Evolutionary conservation across 1,284 basidiomycete genomes (phyloP).

Genomic region (Ceratobasidium sp.): DNA sequence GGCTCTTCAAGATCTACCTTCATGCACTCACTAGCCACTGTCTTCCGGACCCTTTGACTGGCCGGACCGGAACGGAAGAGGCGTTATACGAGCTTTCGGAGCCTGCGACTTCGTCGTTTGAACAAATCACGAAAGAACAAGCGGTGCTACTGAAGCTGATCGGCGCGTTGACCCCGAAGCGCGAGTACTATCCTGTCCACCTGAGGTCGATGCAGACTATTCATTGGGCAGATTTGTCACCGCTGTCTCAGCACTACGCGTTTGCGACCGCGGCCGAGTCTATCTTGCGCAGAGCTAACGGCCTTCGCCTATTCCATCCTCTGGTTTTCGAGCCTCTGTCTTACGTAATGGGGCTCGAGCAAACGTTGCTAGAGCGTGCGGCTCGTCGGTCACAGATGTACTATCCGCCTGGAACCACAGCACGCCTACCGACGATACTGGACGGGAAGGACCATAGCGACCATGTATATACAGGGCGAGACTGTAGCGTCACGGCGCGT

Average conservation of each 20-base stretch:
- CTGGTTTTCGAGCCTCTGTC: neutral
- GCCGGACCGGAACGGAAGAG: conserved; percentile 63
- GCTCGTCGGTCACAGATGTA: conserved; percentile 5
- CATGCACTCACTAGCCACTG: conserved; percentile 63
- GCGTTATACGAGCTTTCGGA: conserved; percentile 61
- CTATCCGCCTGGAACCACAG: conserved; percentile 1
- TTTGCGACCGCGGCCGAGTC: conserved; percentile 49
- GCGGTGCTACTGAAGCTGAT: conserved; percentile 57
- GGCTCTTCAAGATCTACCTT: conserved; percentile 62
- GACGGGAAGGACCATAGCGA: too few relatives aligned
- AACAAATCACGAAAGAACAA: conserved; percentile 55
- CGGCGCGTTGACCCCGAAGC: conserved; percentile 56
- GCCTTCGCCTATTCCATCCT: conserved; percentile 12
- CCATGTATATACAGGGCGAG: neutral
- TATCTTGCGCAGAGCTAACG: neutral
- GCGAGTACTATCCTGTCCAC: conserved; percentile 60
- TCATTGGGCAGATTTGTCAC: conserved; percentile 56
- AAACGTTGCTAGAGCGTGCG: conserved; percentile 4
- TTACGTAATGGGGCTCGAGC: neutral
- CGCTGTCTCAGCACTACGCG: conserved; percentile 56
- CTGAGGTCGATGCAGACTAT: conserved; percentile 60
- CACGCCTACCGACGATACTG: neutral
- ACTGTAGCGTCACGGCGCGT: too few relatives aligned
- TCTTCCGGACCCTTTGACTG: conserved; percentile 63
- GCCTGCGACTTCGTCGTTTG: conserved; percentile 60